A percentile compares a stretch with the other conserved stretches of the same genome.
Evolutionary conservation across 2,329 filamentous ascomycete species (phyloP).

Genomic region (Shiraia sp.): DNA sequence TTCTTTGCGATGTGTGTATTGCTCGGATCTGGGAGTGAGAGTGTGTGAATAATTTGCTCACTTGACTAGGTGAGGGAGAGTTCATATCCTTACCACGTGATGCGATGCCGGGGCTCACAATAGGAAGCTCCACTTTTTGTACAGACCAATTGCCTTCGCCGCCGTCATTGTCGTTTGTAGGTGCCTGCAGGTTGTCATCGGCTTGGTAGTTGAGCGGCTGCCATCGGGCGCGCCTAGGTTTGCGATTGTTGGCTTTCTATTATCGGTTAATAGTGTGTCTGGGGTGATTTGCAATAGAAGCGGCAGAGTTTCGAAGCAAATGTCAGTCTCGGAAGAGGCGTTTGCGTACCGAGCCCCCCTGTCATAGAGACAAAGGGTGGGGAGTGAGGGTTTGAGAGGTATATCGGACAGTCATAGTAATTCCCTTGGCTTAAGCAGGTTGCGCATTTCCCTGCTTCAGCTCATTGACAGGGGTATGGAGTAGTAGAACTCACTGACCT

Average conservation of each 20-base stretch:
- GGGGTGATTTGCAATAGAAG: not conserved
- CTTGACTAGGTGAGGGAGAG: not conserved
- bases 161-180: not conserved
- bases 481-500: constrained; percentile 24
- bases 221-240: constrained; percentile 6
- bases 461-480: too few species aligned
- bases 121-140: constrained; percentile 7
- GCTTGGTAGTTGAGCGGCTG: constrained; percentile 1
- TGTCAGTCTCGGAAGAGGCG: too few species aligned
- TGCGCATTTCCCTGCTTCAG: not conserved
- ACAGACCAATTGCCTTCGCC: not conserved
- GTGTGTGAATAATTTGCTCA: not conserved
- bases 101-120: not conserved
- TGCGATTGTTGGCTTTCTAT: constrained; percentile 8
- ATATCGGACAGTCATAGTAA: too few species aligned
- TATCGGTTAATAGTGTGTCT: constrained; percentile 5
- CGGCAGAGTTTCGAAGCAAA: not conserved
- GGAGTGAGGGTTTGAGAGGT: too few species aligned
- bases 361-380: too few species aligned
- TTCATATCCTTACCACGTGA: constrained; percentile 6
- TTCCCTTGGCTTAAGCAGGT: not conserved
- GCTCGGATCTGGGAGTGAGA: not conserved
- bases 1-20: not conserved
- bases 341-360: too few species aligned
- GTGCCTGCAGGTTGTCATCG: not conserved